These are phyloP conservation scores for Penicillium desertorum DNA, from an alignment of 495 filamentous ascomycete species.

Conservation along the genomic window DNA sequence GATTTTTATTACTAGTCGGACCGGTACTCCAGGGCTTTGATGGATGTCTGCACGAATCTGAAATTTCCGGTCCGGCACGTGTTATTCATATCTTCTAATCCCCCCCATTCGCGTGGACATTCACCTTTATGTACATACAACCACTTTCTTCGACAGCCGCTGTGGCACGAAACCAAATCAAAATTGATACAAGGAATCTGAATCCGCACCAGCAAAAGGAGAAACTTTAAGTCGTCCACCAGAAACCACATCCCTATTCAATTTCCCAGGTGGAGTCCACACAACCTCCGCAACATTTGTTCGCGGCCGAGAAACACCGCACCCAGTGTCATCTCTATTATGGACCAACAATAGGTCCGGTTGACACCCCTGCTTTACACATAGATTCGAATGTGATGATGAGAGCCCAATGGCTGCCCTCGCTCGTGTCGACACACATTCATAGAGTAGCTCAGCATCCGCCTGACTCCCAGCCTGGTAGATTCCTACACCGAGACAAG, in stretches of 20 bases:
- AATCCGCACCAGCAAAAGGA: not conserved
- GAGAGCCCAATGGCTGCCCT: conserved; percentile 41
- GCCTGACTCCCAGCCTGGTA: conserved; percentile 64
- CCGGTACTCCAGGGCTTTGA: not conserved
- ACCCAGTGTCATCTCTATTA: conserved; percentile 36
- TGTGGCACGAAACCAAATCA: not conserved
- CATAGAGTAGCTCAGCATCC: conserved; percentile 61
- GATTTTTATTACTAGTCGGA: not conserved
- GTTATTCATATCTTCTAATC: not conserved
- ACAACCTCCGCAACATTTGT: conserved; percentile 39
- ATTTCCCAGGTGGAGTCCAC: conserved; percentile 37
- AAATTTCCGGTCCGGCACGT: not conserved
- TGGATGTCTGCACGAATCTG: not conserved
- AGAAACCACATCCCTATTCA: conserved; percentile 28
- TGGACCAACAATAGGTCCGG: conserved; percentile 34
- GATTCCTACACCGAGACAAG: conserved; percentile 62
- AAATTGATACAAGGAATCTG: not conserved
- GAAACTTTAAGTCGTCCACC: conserved; percentile 23
- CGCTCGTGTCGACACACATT: conserved; percentile 60
- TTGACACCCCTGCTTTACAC: conserved; percentile 14
- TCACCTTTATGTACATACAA: not conserved
- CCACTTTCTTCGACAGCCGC: not conserved
- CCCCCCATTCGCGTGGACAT: conserved; percentile 1
- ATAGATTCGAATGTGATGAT: not conserved
- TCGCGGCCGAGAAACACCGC: conserved; percentile 26